Base-by-base conservation (phyloP, 352 stramenopile species). In the Pythium pyrilobum region DNA sequence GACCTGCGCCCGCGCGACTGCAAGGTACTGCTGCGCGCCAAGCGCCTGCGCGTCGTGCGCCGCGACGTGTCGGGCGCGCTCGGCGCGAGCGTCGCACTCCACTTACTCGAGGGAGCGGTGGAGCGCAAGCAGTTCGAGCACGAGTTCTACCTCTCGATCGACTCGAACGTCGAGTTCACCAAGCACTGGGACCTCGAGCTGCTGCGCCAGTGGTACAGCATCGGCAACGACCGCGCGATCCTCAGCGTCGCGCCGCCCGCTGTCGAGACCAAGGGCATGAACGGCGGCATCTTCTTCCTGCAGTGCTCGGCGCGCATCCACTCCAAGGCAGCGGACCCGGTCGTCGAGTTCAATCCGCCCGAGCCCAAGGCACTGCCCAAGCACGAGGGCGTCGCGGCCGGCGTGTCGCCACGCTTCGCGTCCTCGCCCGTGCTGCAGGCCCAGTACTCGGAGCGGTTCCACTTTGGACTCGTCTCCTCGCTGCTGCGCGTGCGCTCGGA, bases 301-400 rank as follows among this genome's bases (percentile, higher is more conserved):
- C 78, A 89, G 21, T 95, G 85, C 59, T 90, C 81, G 12, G 81
- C 82, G 13, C 85, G 72, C n/a, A 90, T 95, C 42, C 73, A 88
- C 49, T 81, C 78, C 20, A 88, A 85, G 46, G 61, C 54, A 1
- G 3, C 34, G 5, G 79, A 89, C 20, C 69, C 81, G 0, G 67
- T 92, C 24, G 76, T 95, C 25, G 77, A 74, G 41, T 95, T 90
- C 55, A 95, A 93, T 34, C 55, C 78, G 18, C 85, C 85, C 0
- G 82, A 91, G 51, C 76, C 71, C 8, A 50, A 53, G 23, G 10
- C 32, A 1, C 18, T 66, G 18, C 28, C 31, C n/a, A 39, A 21
- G 27, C 15, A 45, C 13, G 37, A 54, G 13, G 25, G 42, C 3
- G 49, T 40, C 11, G 38, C 27, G 8, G 37, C 23, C 10, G 48